Evolutionary conservation across 192 early-diverging fungal species (phyloP), one percentile per base, ranked within the genome.

Genomic region (Backusella mclennaniae): DNA sequence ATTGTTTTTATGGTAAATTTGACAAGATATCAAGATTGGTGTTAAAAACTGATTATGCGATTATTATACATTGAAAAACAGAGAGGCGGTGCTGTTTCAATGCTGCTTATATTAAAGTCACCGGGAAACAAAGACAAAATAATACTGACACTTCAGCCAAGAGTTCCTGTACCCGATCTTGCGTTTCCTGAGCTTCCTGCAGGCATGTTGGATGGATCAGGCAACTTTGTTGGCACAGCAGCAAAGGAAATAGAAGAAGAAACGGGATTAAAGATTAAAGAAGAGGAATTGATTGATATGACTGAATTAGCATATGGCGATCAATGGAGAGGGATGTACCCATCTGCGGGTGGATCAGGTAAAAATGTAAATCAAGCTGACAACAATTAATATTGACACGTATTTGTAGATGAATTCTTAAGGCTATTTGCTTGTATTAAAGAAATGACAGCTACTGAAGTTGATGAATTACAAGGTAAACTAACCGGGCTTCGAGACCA

Each of bases 171-270:
- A 6, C 88, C 91, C 0, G 83, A 85, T 5, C 76, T 91, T 26
- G n/a, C 76, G 0, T 85, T 93, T 75, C 77, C 85, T 56, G 95
- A 95, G 79, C 83, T 97, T 38, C 95, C 95, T 0, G 95, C 95
- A 0, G 94, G 94, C 1, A 97, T 97, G 95, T 76, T 95, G 38
- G 93, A 95, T 75, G 93, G 84, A 41, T 86, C 85, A 33, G 90
- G 89, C 21, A 84, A 86, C 77, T 95, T 96, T 88, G 78, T 85
- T 6, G 95, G 95, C 17, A 86, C 87, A 19, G 94, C 93, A 19
- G 93, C 93, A 5, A 83, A 89, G 6, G 95, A 96, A 70, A 85
- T 96, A 6, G 74, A 92, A 35, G 95, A 96, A 79, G 95, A 96
- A 77, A 94, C 92, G 11, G 95, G 80, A 8, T 52, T 96, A 11